Evolutionary conservation across 1,139 yeast genomes (phyloP).

Genomic region (Debaryomycetaceae sp.): DNA sequence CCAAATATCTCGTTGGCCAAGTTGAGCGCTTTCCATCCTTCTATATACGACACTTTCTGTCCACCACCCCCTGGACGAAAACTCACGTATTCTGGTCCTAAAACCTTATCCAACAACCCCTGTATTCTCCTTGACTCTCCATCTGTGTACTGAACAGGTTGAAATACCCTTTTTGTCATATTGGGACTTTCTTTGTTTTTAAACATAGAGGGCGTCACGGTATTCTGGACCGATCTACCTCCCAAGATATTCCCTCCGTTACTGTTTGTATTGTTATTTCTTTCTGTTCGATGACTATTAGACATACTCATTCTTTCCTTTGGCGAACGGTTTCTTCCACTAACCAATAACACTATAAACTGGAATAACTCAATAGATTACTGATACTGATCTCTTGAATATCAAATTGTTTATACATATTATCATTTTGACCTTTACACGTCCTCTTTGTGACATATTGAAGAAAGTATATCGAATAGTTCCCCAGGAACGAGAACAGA

Average conservation of each 20-base stretch:
- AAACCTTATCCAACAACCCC: slow-evolving; percentile 49
- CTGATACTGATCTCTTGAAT: not conserved
- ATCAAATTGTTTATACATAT: not conserved
- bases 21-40: slow-evolving; percentile 79
- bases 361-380: too few species aligned
- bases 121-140: slow-evolving; percentile 42
- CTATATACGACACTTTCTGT: slow-evolving; percentile 63
- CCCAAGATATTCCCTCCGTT: not conserved
- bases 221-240: not conserved
- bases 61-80: slow-evolving; percentile 79
- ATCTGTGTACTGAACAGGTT: slow-evolving; percentile 30
- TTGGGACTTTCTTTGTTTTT: slow-evolving; percentile 3
- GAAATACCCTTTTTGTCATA: slow-evolving; percentile 13
- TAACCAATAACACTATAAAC: not conserved
- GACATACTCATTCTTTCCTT: not conserved
- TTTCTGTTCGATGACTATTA: not conserved
- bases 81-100: slow-evolving; percentile 91
- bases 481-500: not conserved
- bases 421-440: not conserved
- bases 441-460: not conserved
- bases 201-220: slow-evolving; percentile 1
- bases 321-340: not conserved
- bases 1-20: slow-evolving; percentile 80
- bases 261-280: not conserved
- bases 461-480: not conserved